Base-by-base conservation (phyloP, 2,329 filamentous ascomycete genomes). In the Epichloe scottii region DNA sequence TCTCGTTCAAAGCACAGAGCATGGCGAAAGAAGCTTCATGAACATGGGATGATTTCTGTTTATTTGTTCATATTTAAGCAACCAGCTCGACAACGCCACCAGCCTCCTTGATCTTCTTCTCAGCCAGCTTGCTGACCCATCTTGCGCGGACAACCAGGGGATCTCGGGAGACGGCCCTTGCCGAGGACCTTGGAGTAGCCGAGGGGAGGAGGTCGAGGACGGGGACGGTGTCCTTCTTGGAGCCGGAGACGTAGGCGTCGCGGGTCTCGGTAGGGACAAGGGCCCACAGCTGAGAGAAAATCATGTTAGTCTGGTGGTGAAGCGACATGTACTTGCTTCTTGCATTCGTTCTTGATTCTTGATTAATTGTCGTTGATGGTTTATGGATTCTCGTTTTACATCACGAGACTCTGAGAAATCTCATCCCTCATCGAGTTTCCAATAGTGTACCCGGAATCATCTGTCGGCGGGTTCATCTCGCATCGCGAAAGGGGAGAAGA, bases 141-240 rank as follows among this genome's bases (percentile, higher is more conserved):
- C 93, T 81, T 63, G 93, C 91, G 70, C 88, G 88, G 62, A 98
- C 90, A 67, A 98, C 88, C 66, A 98, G 74, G 62, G 93, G 67
- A 97, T 82, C 68, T 91, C 79, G 67, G 93, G 66, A 97, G 79
- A 69, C 91, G 85, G 74, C 93, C 93, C 84, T 98, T 98, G 72
- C 93, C 94, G 70, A 98, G 87, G 62, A 98, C 84, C 81, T 98
- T 98, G 70, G 89, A 87, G 84, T 97, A 98, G 65, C 94, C 93
- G 73, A 95, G 85, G 65, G 81, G 59, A 97, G 85, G 72, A 98
- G 88, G 78, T 98, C 91, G 78, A 98, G 84, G 69, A 98, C 93
- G 70, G 93, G 93, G 59, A 91, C 89, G 71, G 87, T 95, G 74
- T 95, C 89, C 71, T 82, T 84, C 76, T 89, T 88, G 62, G 72